A percentile compares a stretch with the other conserved stretches of the same genome.
phyloP scores from a whole-genome alignment of 2,329 filamentous ascomycete genomes.

The Sarocladiaceae sp. region DNA sequence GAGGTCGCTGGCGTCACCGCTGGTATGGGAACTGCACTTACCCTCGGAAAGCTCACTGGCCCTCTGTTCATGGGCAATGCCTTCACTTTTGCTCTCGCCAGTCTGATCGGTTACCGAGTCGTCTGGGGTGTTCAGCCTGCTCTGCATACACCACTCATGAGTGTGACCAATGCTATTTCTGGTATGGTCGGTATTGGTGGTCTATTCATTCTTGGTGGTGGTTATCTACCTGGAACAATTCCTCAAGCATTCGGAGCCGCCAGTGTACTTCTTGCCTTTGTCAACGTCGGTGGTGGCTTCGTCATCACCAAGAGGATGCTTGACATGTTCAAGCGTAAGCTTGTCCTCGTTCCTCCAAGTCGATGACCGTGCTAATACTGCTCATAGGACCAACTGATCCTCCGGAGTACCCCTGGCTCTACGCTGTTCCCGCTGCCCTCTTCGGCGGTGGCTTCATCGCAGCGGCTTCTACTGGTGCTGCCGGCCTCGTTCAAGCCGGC shows the following conservation, averaged over 20 bases:
- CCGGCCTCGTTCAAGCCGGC: constrained; percentile 80
- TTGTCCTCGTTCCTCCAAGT: neutral
- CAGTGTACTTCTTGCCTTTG: constrained; percentile 80
- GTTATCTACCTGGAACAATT: constrained; percentile 70
- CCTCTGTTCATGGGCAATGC: constrained; percentile 85
- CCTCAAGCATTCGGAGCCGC: constrained; percentile 74
- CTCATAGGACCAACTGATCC: constrained; percentile 71
- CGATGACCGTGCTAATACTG: neutral
- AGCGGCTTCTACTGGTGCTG: constrained; percentile 75
- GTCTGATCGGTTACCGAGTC: constrained; percentile 81
- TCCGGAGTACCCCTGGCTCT: constrained; percentile 84
- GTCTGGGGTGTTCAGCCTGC: constrained; percentile 85
- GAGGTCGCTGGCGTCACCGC: constrained; percentile 72
- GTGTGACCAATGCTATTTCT: constrained; percentile 88
- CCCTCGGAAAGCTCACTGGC: constrained; percentile 74
- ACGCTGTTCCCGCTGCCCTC: constrained; percentile 69
- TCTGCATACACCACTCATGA: constrained; percentile 86
- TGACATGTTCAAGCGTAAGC: constrained; percentile 78
- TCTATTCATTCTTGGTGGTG: constrained; percentile 83
- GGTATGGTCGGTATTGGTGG: constrained; percentile 89
- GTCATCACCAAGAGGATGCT: constrained; percentile 92
- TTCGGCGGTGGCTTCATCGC: constrained; percentile 80
- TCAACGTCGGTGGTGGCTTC: constrained; percentile 85
- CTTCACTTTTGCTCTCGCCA: constrained; percentile 80
- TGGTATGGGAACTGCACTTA: constrained; percentile 71